A percentile compares a stretch with the other conserved stretches of the same genome.
Conservation (phyloP, 2,329 filamentous ascomycete genomes). For the Huntiella bhutanensis region DNA sequence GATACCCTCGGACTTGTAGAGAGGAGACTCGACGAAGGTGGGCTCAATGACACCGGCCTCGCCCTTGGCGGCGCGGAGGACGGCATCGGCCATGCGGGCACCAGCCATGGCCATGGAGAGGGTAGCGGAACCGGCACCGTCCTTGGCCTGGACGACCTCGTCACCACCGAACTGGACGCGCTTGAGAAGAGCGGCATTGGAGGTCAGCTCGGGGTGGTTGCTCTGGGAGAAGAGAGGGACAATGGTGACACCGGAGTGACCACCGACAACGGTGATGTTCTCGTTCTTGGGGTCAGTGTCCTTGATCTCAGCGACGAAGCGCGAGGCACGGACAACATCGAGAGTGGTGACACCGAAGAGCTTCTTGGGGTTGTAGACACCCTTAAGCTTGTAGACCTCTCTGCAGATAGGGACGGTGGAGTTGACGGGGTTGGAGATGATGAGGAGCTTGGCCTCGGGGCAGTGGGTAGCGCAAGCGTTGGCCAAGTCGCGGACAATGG, state of each 20-base stretch:
- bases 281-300: constrained; percentile 74
- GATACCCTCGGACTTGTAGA: constrained; percentile 96
- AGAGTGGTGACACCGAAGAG: constrained; percentile 99
- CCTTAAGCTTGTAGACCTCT: constrained; percentile 87
- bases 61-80: constrained; percentile 82
- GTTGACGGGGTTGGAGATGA: constrained; percentile 99
- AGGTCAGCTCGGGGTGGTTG: constrained; percentile 63
- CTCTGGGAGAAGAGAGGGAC: constrained; percentile 94
- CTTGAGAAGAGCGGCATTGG: constrained; percentile 64
- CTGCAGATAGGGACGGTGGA: constrained; percentile 94
- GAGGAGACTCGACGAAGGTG: constrained; percentile 87
- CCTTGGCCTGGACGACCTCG: constrained; percentile 98
- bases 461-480: constrained; percentile 78
- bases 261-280: constrained; percentile 90
- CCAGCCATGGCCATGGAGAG: constrained; percentile 98
- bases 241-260: constrained; percentile 96
- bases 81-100: constrained; percentile 63
- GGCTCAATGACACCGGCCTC: constrained; percentile 92
- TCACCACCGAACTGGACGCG: constrained; percentile 98
- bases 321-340: constrained; percentile 90
- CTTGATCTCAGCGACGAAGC: constrained; percentile 95
- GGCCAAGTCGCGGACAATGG: constrained; percentile 94
- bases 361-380: constrained; percentile 97
- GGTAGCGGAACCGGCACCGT: constrained; percentile 87
- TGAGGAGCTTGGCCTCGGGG: constrained; percentile 84